Conservation (phyloP, 2,329 filamentous ascomycete genomes). For the Sporothrix dimorphospora region DNA sequence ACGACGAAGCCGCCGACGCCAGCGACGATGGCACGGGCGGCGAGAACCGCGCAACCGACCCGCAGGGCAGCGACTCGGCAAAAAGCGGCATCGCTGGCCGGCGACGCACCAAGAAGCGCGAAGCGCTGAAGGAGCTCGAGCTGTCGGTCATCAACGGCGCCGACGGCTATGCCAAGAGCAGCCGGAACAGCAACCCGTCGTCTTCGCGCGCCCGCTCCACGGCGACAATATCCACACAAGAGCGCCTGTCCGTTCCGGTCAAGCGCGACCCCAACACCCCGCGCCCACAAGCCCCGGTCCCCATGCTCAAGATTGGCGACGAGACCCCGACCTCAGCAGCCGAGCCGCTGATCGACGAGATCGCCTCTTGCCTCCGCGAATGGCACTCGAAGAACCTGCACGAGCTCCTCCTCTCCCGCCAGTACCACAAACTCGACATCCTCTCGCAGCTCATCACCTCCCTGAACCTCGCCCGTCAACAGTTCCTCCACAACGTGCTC, state of each 20-base stretch:
- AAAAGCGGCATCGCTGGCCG: conserved; percentile 55
- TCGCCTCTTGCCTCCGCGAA: conserved; percentile 92
- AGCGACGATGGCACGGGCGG: conserved; percentile 41
- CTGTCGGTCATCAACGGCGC: conserved; percentile 32
- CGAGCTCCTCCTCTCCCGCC: conserved; percentile 79
- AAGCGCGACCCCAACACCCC: conserved; percentile 67
- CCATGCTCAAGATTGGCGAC: conserved; percentile 96
- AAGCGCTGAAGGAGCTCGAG: conserved; percentile 34
- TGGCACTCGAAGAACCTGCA: conserved; percentile 99
- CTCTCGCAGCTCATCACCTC: conserved; percentile 78
- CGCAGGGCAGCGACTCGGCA: conserved; percentile 53
- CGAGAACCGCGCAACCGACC: conserved; percentile 34
- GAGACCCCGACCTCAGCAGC: conserved; percentile 88
- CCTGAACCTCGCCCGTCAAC: conserved; percentile 83
- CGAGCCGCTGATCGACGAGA: conserved; percentile 95
- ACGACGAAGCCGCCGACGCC: conserved; percentile 38
- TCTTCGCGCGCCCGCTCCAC: conserved; percentile 23
- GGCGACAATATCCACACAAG: conserved; percentile 38
- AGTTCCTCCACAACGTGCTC: conserved; percentile 91
- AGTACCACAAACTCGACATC: conserved; percentile 79
- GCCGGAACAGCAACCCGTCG: conserved; percentile 8
- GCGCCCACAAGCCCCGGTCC: conserved; percentile 88
- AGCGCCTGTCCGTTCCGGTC: conserved; percentile 52
- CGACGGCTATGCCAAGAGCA: conserved; percentile 4
- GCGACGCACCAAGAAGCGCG: conserved; percentile 42